Percentiles rank a stretch among this genome's conserved stretches.
These are phyloP conservation scores for Protomyces macrosporus DNA, from an alignment of 1,139 yeast genomes.

Conservation along the genomic window DNA sequence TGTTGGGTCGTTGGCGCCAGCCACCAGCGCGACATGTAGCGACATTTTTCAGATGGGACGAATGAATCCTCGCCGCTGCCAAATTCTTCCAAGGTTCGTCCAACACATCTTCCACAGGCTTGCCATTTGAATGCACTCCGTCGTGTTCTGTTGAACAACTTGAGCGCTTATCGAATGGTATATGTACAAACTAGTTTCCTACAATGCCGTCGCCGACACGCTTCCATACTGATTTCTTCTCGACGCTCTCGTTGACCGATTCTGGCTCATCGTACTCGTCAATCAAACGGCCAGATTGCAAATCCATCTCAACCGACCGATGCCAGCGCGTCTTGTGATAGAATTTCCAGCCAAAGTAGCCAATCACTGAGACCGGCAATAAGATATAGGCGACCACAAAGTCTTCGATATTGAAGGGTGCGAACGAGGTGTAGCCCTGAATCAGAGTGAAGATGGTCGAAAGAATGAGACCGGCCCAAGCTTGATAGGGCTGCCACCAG, in stretches of 20 bases:
- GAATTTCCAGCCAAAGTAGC: conserved; percentile 44
- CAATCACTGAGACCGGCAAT: conserved; percentile 52
- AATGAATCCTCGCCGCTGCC: too few relatives aligned
- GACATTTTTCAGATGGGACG: too few relatives aligned
- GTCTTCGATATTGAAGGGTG: conserved; percentile 59
- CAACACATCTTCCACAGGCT: too few relatives aligned
- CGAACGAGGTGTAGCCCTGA: conserved; percentile 66
- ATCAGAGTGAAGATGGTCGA: conserved; percentile 53
- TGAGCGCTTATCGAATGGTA: too few relatives aligned
- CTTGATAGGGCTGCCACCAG: conserved; percentile 71
- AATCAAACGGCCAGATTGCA: conserved; percentile 39
- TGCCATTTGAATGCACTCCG: too few relatives aligned
- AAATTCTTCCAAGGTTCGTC: too few relatives aligned
- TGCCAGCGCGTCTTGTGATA: conserved; percentile 46
- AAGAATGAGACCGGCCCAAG: conserved; percentile 60
- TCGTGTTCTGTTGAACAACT: too few relatives aligned
- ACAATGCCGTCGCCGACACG: background rate
- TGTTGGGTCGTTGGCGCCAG: too few relatives aligned
- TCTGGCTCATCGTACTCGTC: background rate
- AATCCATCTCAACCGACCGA: conserved; percentile 45
- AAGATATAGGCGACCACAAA: conserved; percentile 64
- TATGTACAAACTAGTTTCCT: background rate
- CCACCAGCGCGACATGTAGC: too few relatives aligned
- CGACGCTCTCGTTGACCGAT: background rate
- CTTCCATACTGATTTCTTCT: background rate